phyloP scores from a whole-genome alignment of 116 monocot species.

The Posidonia oceanica region DNA sequence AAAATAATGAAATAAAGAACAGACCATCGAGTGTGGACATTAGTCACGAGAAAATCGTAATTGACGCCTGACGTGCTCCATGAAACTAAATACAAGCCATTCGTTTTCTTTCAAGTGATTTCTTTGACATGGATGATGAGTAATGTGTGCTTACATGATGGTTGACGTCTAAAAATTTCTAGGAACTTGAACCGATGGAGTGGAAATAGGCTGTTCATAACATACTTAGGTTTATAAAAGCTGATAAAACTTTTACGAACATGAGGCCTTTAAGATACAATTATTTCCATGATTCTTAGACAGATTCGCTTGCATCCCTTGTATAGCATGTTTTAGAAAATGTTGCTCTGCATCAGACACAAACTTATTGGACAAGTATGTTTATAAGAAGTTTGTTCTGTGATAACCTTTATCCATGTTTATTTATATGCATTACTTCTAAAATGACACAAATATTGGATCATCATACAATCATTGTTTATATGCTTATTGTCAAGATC shows the following conservation, averaged over 20 bases:
- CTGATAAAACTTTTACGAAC: constrained; percentile 69
- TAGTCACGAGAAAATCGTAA: too few species aligned
- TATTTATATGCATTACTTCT: too few species aligned
- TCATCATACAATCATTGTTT: too few species aligned
- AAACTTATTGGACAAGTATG: too few species aligned
- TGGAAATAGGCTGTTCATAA: constrained; percentile 90
- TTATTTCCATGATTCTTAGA: constrained; percentile 55
- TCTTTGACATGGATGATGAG: background rate
- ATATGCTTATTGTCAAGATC: background rate
- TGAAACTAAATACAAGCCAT: too few species aligned
- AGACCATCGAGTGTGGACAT: too few species aligned
- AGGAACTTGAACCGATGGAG: constrained; percentile 76
- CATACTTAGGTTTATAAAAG: constrained; percentile 60
- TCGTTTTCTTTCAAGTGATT: background rate
- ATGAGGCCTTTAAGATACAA: constrained; percentile 88
- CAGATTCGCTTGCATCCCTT: constrained; percentile 34
- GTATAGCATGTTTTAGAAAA: background rate
- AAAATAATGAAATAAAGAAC: too few species aligned
- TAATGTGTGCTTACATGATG: background rate
- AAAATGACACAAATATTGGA: too few species aligned
- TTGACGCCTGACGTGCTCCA: too few species aligned
- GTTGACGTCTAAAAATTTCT: constrained; percentile 3
- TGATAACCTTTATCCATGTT: too few species aligned
- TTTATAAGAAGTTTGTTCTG: too few species aligned
- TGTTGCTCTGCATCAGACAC: too few species aligned